Conservation (phyloP, 2,329 filamentous ascomycete genomes). For the Thielaviopsis ethacetica region DNA sequence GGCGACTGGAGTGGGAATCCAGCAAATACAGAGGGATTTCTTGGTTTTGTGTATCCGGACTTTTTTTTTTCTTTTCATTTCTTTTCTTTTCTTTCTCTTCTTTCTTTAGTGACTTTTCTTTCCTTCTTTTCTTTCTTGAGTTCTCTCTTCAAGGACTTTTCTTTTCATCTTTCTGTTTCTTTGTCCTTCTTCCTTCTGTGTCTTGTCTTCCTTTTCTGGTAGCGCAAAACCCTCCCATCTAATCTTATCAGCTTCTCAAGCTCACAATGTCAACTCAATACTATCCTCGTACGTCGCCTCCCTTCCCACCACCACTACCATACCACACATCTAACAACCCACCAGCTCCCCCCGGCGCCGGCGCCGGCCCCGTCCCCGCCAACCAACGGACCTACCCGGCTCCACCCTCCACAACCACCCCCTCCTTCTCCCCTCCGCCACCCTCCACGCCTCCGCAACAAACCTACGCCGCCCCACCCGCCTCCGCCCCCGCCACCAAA, state of each 20-base stretch:
- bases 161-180: no score
- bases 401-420: neutral
- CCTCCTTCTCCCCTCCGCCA: constrained; percentile 11
- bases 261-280: constrained; percentile 17
- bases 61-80: neutral
- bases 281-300: constrained; percentile 28
- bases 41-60: neutral
- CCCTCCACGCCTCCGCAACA: constrained; percentile 12
- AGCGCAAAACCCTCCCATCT: no score
- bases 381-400: constrained; percentile 15
- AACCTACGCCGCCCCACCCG: constrained; percentile 15
- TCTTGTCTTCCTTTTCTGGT: no score
- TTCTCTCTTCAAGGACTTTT: neutral
- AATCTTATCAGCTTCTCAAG: no score
- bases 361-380: constrained; percentile 15
- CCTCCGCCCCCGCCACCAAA: constrained; percentile 29
- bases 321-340: constrained; percentile 13
- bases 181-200: no score
- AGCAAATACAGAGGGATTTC: neutral
- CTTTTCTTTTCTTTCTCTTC: no score
- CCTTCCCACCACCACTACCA: constrained; percentile 10
- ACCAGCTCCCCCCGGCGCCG: constrained; percentile 26
- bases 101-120: no score
- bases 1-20: no score
- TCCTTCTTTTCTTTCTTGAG: neutral